A percentile compares a stretch with the other conserved stretches of the same genome.
phyloP scores from a whole-genome alignment of 140 eudicot species.

The Senecio squalidus region DNA sequence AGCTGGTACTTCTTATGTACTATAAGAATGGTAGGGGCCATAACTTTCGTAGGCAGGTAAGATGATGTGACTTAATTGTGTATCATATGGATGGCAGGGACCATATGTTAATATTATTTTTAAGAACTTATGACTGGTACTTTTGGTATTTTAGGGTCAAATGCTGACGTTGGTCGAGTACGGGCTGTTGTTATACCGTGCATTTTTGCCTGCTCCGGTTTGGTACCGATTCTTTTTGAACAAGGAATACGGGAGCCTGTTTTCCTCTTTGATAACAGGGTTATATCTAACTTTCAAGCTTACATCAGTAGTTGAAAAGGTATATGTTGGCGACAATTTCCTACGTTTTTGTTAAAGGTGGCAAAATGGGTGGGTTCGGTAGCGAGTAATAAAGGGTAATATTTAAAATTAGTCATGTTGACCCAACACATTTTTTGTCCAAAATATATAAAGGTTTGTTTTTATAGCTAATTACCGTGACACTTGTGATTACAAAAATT shows the following conservation, averaged over 20 bases:
- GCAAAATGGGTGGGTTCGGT: too few relatives aligned
- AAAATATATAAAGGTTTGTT: too few relatives aligned
- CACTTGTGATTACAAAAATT: too few relatives aligned
- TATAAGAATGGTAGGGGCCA: slow-evolving; percentile 86
- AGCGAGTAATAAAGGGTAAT: too few relatives aligned
- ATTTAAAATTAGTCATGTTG: too few relatives aligned
- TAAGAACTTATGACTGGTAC: slow-evolving; percentile 10
- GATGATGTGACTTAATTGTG: neutral
- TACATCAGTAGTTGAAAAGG: slow-evolving; percentile 86
- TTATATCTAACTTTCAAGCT: slow-evolving; percentile 87
- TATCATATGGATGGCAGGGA: neutral
- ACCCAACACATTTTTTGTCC: too few relatives aligned
- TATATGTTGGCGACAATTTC: slow-evolving; percentile 10
- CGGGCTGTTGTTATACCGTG: slow-evolving; percentile 70
- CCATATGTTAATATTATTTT: neutral
- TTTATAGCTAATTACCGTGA: too few relatives aligned
- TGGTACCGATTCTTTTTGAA: slow-evolving; percentile 96
- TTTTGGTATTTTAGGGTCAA: slow-evolving; percentile 58
- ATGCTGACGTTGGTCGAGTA: slow-evolving; percentile 90
- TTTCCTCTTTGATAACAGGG: slow-evolving; percentile 89
- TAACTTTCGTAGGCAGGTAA: slow-evolving; percentile 91
- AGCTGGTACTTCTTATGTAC: slow-evolving; percentile 69
- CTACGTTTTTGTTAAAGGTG: neutral
- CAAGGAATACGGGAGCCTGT: slow-evolving; percentile 89
- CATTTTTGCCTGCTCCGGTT: slow-evolving; percentile 89